phyloP scores from a whole-genome alignment of 176 grass and related monocot genomes.

The Themeda triandra region DNA sequence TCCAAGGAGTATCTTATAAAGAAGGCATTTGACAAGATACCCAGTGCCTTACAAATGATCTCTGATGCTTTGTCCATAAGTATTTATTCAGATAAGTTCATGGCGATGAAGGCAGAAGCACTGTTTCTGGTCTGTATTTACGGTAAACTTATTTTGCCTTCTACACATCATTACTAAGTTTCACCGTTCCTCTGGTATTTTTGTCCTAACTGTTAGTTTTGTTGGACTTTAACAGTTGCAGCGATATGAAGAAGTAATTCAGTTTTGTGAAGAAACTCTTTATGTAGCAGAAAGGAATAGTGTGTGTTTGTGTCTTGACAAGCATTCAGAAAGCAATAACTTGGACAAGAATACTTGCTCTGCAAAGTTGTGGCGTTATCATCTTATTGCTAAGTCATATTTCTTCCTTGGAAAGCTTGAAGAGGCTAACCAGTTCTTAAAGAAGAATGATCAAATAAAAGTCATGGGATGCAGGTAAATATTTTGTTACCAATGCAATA shows the following conservation, averaged over 20 bases:
- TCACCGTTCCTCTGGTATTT: neutral
- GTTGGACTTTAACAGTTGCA: slow-evolving; percentile 45
- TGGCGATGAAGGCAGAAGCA: slow-evolving; percentile 91
- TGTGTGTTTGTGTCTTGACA: slow-evolving; percentile 20
- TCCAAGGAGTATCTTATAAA: slow-evolving; percentile 55
- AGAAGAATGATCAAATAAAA: slow-evolving; percentile 45
- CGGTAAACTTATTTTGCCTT: slow-evolving; percentile 51
- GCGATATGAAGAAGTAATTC: slow-evolving; percentile 74
- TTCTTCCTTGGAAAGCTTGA: slow-evolving; percentile 81
- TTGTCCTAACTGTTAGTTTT: slow-evolving; percentile 28
- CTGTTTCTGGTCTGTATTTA: slow-evolving; percentile 71
- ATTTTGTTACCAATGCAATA: slow-evolving; percentile 18
- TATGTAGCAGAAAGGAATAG: slow-evolving; percentile 56
- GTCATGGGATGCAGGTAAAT: slow-evolving; percentile 30
- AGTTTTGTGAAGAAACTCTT: slow-evolving; percentile 55
- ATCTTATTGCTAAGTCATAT: slow-evolving; percentile 71
- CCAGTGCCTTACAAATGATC: slow-evolving; percentile 64
- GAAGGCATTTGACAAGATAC: slow-evolving; percentile 48
- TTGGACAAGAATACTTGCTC: slow-evolving; percentile 13
- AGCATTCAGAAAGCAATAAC: slow-evolving; percentile 25
- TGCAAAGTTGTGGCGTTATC: slow-evolving; percentile 56
- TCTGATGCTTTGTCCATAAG: slow-evolving; percentile 67
- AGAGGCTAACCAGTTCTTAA: slow-evolving; percentile 56
- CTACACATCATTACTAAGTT: neutral
- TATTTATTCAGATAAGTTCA: slow-evolving; percentile 69